Conservation (phyloP, 805 yeast species). For the Diddensiella santjacobensis region DNA sequence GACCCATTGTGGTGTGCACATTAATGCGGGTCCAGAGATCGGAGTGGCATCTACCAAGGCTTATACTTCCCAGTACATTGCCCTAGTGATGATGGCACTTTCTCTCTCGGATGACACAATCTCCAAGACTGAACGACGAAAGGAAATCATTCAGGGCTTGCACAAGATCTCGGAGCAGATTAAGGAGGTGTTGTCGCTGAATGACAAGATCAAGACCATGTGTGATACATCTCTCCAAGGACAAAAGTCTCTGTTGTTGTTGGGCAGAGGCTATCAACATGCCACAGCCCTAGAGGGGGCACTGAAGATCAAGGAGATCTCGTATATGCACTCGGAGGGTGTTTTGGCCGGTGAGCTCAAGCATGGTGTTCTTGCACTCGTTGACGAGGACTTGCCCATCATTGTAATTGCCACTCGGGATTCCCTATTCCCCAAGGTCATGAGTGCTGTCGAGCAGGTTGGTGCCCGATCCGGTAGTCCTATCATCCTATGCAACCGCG, state of each 20-base stretch:
- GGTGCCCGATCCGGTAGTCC: slow-evolving; percentile 98
- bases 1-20: slow-evolving; percentile 99
- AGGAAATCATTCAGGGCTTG: slow-evolving; percentile 82
- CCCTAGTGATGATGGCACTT: slow-evolving; percentile 93
- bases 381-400: slow-evolving; percentile 89
- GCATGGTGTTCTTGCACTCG: slow-evolving; percentile 96
- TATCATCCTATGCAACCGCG: slow-evolving; percentile 83
- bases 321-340: slow-evolving; percentile 99
- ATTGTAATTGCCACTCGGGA: slow-evolving; percentile 96
- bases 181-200: slow-evolving; percentile 67
- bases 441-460: slow-evolving; percentile 94
- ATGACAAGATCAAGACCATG: slow-evolving; percentile 66
- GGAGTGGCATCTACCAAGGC: slow-evolving; percentile 99
- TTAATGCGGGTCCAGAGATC: slow-evolving; percentile 98
- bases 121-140: slow-evolving; percentile 70
- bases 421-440: slow-evolving; percentile 91
- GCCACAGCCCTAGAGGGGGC: slow-evolving; percentile 99
- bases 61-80: slow-evolving; percentile 96
- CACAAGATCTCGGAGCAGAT: slow-evolving; percentile 83
- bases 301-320: slow-evolving; percentile 93
- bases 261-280: slow-evolving; percentile 96
- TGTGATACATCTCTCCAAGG: slow-evolving; percentile 69
- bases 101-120: slow-evolving; percentile 90
- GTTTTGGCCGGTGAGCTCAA: slow-evolving; percentile 98
- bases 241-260: slow-evolving; percentile 80